Base-by-base conservation (phyloP, 1,284 basidiomycete genomes). In the Papiliotrema laurentii region DNA sequence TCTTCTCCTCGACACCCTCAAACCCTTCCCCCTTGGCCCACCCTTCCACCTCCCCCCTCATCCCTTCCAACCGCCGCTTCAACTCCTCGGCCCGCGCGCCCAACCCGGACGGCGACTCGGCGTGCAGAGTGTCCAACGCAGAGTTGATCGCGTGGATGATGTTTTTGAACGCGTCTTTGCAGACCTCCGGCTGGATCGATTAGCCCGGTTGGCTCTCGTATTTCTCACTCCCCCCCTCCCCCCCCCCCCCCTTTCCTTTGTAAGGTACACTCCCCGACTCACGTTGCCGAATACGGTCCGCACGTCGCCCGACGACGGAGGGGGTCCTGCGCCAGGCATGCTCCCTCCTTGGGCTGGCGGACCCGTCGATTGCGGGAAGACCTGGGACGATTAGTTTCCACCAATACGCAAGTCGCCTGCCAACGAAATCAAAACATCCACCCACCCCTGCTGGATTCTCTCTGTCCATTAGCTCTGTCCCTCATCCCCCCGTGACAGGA, bases 391-490 rank as follows among this genome's bases (percentile, higher is more conserved):
- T 18, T n/a, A 21, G 31, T 26, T 3, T 40, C 16, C 14, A 34
- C 36, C 50, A 16, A 30, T 7, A 39, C 9, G 26, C 33, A 18
- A 28, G 19, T 13, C n/a, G 16, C 1, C 22, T 4, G 43, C 30
- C 5, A 47, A 22, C 36, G n/a, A 14, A 1, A 19, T 24, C 30
- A 31, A 31, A 19, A 7, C 19, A 37, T 11, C 11, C 3, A 62
- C 64, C 51, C 39, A 66, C 66, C 5, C 63, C 66, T n/a, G 28
- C 63, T 30, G 63, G 66, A 43, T 65, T 64, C 41, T 62, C 60
- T 4, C 59, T 66, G 26, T 7, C n/a, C n/a, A n/a, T n/a, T n/a
- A 19, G 16, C 9, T 36, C 30, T 49, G 43, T 42, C 43, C 31
- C 22, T 24, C 3, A 14, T 11, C 38, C 26, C 28, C 14, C 1